Evolutionary conservation across 1,284 basidiomycete species (phyloP).

Genomic region (Hypsizygus ulmarius): DNA sequence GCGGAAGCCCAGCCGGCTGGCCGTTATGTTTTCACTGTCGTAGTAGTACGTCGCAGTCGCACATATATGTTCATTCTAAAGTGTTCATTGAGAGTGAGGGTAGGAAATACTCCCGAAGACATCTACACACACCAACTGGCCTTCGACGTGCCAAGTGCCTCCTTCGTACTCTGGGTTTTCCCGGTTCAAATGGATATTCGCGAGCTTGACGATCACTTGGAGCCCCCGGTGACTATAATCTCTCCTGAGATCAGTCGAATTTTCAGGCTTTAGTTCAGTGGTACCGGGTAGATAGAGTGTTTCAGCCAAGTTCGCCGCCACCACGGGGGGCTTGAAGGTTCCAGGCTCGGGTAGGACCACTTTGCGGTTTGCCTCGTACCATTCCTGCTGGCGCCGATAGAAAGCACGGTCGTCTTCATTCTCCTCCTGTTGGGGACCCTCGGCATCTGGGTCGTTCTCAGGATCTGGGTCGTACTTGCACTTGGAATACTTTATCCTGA

Average conservation of each 20-base stretch:
- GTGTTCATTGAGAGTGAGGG: background rate
- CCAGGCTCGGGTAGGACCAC: conserved; percentile 25
- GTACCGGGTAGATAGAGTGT: background rate
- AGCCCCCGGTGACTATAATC: conserved; percentile 27
- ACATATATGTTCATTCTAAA: conserved; percentile 45
- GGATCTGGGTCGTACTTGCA: conserved; percentile 16
- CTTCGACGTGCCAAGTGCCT: conserved; percentile 41
- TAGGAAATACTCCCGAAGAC: background rate
- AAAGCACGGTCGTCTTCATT: conserved; percentile 12
- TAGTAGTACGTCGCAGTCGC: conserved; percentile 43
- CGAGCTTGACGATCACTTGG: conserved; percentile 53
- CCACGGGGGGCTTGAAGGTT: conserved; percentile 12
- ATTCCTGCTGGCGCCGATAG: conserved; percentile 8
- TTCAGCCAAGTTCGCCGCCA: background rate
- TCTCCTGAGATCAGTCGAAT: conserved; percentile 22
- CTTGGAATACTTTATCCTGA: conserved; percentile 11
- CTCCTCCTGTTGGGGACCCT: conserved; percentile 15
- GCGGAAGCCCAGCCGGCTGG: conserved; percentile 32
- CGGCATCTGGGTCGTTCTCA: conserved; percentile 3
- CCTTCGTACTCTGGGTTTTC: conserved; percentile 39
- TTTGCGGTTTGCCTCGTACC: conserved; percentile 12
- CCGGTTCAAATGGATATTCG: conserved; percentile 48
- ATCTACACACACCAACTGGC: conserved; percentile 30
- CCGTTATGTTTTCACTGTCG: conserved; percentile 32
- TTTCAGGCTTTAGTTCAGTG: background rate